A percentile compares a stretch with the other conserved stretches of the same genome.
phyloP scores from a whole-genome alignment of 768 basidiomycete genomes.

The Suillus brevipes region DNA sequence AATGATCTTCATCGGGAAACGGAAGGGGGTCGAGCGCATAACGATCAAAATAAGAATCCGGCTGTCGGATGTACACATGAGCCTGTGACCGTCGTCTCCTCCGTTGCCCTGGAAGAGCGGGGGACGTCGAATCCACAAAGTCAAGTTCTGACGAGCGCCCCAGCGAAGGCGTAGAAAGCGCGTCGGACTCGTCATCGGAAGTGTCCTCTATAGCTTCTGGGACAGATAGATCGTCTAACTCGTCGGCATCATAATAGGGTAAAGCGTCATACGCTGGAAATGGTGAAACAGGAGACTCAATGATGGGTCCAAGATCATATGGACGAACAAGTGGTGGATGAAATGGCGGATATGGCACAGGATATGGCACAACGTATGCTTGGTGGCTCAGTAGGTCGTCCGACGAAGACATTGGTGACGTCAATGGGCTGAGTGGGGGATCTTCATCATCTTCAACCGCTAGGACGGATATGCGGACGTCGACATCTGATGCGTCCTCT shows the following conservation, averaged over 20 bases:
- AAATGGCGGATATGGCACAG: slow-evolving; percentile 66
- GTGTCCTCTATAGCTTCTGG: slow-evolving; percentile 83
- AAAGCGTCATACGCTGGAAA: slow-evolving; percentile 49
- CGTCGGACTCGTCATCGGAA: slow-evolving; percentile 84
- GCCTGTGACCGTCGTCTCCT: slow-evolving; percentile 46
- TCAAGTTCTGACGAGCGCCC: slow-evolving; percentile 59
- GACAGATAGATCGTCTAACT: slow-evolving; percentile 66
- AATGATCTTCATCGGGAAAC: slow-evolving; percentile 53
- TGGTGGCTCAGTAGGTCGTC: slow-evolving; percentile 66
- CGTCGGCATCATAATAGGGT: slow-evolving; percentile 62
- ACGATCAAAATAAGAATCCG: slow-evolving; percentile 58
- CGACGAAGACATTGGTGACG: slow-evolving; percentile 74
- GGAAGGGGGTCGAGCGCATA: slow-evolving; percentile 75
- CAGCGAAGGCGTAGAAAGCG: slow-evolving; percentile 60
- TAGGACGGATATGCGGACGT: slow-evolving; percentile 46
- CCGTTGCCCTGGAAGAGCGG: slow-evolving; percentile 51
- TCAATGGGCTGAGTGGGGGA: slow-evolving; percentile 54
- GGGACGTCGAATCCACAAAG: slow-evolving; percentile 50
- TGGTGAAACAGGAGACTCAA: slow-evolving; percentile 42
- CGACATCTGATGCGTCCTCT: slow-evolving; percentile 52
- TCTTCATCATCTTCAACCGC: slow-evolving; percentile 65
- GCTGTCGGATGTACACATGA: slow-evolving; percentile 63
- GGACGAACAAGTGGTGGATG: slow-evolving; percentile 56
- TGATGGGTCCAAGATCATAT: slow-evolving; percentile 47
- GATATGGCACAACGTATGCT: slow-evolving; percentile 54